Evolutionary conservation across 2,329 filamentous ascomycete species (phyloP), one percentile per base, ranked within the genome.

Genomic region (Fusarium globosum): DNA sequence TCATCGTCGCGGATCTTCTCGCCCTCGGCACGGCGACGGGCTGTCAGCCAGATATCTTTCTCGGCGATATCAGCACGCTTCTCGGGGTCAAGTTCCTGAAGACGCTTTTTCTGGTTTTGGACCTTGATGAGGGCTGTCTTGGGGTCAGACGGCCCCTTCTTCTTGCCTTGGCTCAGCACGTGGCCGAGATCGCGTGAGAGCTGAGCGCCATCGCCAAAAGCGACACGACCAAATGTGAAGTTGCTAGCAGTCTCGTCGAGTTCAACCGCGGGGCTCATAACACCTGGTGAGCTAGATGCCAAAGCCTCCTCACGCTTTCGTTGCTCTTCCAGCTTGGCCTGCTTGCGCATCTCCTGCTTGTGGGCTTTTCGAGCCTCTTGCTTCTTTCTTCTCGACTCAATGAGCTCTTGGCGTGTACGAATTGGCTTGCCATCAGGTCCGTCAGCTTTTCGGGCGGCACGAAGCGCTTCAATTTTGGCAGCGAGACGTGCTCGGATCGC

Each of bases 41-140:
- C 96, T 53, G 93, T 96, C 67, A 98, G 87, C 96, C 96, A 99
- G 65, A 92, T 86, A 78, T 99, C 96, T 86, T 98, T 98, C 83
- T 98, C 94, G 69, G 95, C 91, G 49, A 98, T 92, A 68, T 97
- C 94, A 70, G 91, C 91, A 63, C 93, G 92, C 85, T 97, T 97
- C 74, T 90, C 89, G 2, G 92, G 90, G 77, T 96, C 93, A 79
- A 97, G 89, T 35, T 86, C 88, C 49, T 91, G 88, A 36, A 98
- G 85, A 35, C 95, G 92, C 77, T 92, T 91, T 84, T 95, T 93
- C 83, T 97, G 96, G 79, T 94, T 93, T 83, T 98, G 92, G 2
- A 94, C 91, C 59, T 93, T 94, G 77, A 93, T 88, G n/a, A 99
- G 90, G 12, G 95, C 94, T 4, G 94, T 94, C 80, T 94, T 94